Conservation (phyloP, 345 rosid genomes). For the Salix suchowensis region DNA sequence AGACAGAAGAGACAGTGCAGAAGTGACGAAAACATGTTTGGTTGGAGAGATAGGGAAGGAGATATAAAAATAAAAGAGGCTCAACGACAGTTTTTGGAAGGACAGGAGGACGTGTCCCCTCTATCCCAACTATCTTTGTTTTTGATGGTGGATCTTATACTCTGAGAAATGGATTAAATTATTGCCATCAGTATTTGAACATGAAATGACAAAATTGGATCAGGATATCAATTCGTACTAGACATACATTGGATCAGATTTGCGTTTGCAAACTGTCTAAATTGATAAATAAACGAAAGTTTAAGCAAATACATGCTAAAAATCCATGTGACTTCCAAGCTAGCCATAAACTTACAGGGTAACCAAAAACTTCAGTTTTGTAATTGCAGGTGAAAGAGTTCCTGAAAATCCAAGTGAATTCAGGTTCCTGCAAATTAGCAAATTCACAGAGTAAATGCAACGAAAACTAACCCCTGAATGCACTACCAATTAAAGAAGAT, state of each 20-base stretch:
- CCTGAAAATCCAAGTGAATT: constrained; percentile 76
- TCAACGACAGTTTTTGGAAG: too few relatives aligned
- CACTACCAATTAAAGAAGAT: neutral
- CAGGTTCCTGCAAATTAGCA: constrained; percentile 47
- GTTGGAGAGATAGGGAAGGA: too few relatives aligned
- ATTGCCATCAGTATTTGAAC: neutral
- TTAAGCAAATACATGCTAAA: neutral
- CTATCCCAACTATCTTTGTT: too few relatives aligned
- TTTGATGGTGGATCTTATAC: too few relatives aligned
- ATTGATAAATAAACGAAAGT: neutral
- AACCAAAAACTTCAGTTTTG: constrained; percentile 62
- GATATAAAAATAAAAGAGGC: too few relatives aligned
- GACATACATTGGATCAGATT: neutral
- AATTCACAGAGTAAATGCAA: constrained; percentile 5
- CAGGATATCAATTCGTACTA: neutral
- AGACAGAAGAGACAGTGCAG: too few relatives aligned
- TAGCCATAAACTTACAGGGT: constrained; percentile 49
- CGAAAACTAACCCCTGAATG: constrained; percentile 1
- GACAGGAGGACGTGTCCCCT: too few relatives aligned
- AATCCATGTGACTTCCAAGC: neutral
- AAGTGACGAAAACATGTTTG: too few relatives aligned
- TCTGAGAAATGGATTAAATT: neutral
- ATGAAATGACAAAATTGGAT: neutral
- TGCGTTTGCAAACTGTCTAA: neutral
- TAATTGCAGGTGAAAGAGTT: constrained; percentile 64